phyloP scores from a whole-genome alignment of 2,329 filamentous ascomycete species.

The Pseudogymnoascus sp. region DNA sequence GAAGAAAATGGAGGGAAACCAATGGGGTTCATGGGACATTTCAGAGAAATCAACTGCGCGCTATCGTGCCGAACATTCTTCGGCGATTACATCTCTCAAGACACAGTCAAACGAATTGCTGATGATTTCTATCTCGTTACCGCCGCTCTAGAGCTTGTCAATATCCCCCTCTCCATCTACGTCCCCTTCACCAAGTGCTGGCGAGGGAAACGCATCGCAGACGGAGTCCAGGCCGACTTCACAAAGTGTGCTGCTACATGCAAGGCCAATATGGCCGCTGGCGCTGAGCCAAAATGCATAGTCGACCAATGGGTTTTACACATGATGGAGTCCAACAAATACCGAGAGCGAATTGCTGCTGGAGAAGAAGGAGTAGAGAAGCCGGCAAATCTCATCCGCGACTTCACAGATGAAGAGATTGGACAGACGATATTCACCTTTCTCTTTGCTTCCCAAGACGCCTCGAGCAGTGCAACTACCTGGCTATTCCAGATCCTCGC shows the following conservation, averaged over 20 bases:
- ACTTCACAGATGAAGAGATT: slow-evolving; percentile 44
- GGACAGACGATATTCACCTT: slow-evolving; percentile 46
- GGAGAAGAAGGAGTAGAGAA: slow-evolving; percentile 41
- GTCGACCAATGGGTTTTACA: slow-evolving; percentile 70
- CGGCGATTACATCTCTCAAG: slow-evolving; percentile 68
- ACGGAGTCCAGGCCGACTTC: slow-evolving; percentile 65
- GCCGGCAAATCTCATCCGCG: slow-evolving; percentile 41
- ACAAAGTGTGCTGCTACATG: slow-evolving; percentile 63
- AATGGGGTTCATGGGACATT: slow-evolving; percentile 61
- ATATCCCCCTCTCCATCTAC: slow-evolving; percentile 63
- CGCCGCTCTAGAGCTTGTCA: slow-evolving; percentile 71
- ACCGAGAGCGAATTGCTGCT: slow-evolving; percentile 55
- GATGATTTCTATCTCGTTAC: slow-evolving; percentile 75
- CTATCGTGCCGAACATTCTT: slow-evolving; percentile 74
- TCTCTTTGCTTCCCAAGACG: slow-evolving; percentile 47
- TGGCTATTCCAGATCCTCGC: slow-evolving; percentile 47
- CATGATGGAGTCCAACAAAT: slow-evolving; percentile 65
- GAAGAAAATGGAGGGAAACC: slow-evolving; percentile 45
- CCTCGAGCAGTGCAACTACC: slow-evolving; percentile 45
- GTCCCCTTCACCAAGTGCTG: slow-evolving; percentile 69
- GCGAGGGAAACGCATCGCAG: slow-evolving; percentile 68
- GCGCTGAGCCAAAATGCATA: slow-evolving; percentile 63
- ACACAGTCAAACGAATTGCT: slow-evolving; percentile 65
- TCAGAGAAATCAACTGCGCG: slow-evolving; percentile 73
- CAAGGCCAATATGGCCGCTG: slow-evolving; percentile 63